Base-by-base conservation (phyloP, 257 asterid species). In the Solanum clarkiae region DNA sequence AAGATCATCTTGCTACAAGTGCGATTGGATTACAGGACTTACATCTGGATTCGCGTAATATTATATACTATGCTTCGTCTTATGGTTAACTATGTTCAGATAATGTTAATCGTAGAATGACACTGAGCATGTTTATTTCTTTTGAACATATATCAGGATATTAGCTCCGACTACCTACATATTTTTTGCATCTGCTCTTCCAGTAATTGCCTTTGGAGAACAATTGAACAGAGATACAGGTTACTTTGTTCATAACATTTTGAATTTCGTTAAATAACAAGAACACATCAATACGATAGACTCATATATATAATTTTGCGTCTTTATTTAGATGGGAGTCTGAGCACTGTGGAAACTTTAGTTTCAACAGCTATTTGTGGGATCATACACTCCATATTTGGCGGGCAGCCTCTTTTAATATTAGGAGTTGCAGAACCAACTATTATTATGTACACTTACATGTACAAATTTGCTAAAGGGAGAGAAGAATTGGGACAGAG, bases 401-500 rank as follows among this genome's bases (percentile, higher is more conserved):
- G 94, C 5, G 94, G 94, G n/a, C 93, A 91, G 15, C 95, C 95
- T 44, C 72, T 91, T 83, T 10, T 92, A 80, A 91, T 92, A 68
- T 18, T 92, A 6, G 93, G 95, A 86, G 94, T 92, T 82, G 93
- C 95, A 24, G 94, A 92, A 85, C 95, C 94, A 4, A 92, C 95
- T 9, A 87, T 91, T 66, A 91, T 92, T 7, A 92, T 91, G 95
- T 90, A 91, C 81, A 86, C 86, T 24, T 92, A 90, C 82, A 84
- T 90, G 86, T 91, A 92, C 86, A 89, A 90, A 32, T 90, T 92
- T 87, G 93, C 95, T 36, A 91, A 90, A 89, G 89, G 80, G 10
- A 71, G 90, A 32, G 79, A 85, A 72, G 90, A 87, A 9, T 84
- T 91, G 82, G 95, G 94, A 11, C 86, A 86, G 45, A 62, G 71